Base-by-base conservation (phyloP, 257 asterid species). In the Ehretia macrophylla region DNA sequence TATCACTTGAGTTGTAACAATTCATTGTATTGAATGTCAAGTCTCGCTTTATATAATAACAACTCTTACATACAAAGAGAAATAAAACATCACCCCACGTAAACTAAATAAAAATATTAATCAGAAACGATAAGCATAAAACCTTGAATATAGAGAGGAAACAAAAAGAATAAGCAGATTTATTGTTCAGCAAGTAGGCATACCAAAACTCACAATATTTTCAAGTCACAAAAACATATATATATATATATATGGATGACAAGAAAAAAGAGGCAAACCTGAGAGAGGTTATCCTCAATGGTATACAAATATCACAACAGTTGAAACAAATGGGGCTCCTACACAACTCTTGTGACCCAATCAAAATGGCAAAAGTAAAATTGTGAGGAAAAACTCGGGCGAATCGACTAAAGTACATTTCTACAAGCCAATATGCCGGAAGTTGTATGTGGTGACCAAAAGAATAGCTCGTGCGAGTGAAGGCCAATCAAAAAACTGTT, bases 251-350 rank as follows among this genome's bases (percentile, higher is more conserved):
- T 58, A 45, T 5, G 49, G 18, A 56, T 19, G 63, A 48, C 51
- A 23, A 68, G 57, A n/a, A n/a, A n/a, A n/a, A 54, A 47, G 47
- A 16, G 70, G 82, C 65, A 22, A n/a, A 69, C 83, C 85, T 13
- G 67, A 75, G 77, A 75, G 77, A 68, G 84, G 84, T 70, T 45
- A 55, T 70, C 69, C 72, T 74, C 67, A 55, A 65, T 63, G 62
- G 70, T 76, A 67, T 75, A 71, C 75, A 84, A 73, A 59, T 68
- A 42, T 56, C 57, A 75, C 71, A 77, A 58, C 64, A 32, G 42
- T 81, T 69, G 64, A 47, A 66, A 51, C 46, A 9, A 4, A 55
- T 4, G 59, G 75, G 73, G 69, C 75, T 70, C 66, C 65, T 66
- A 65, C 55, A 60, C 72, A 68, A 59, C 77, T 63, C 63, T 21